A percentile compares a stretch with the other conserved stretches of the same genome.
Conservation (phyloP, 257 asterid species). For the Pogostemon cablin region DNA sequence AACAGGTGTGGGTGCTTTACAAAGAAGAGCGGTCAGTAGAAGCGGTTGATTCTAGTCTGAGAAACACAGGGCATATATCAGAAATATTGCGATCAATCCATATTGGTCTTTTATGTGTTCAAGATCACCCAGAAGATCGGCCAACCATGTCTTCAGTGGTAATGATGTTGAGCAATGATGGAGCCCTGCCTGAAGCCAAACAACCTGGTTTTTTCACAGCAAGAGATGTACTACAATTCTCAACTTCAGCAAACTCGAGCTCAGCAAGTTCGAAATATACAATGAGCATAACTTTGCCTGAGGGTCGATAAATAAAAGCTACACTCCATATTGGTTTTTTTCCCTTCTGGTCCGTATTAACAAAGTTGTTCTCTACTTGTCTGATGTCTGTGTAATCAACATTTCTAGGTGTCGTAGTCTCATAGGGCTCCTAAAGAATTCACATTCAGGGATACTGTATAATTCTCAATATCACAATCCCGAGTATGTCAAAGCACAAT, state of each 20-base stretch:
- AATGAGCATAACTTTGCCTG: background rate
- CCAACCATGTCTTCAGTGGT: conserved; percentile 41
- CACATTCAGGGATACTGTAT: background rate
- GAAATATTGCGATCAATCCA: conserved; percentile 37
- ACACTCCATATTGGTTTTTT: too few relatives aligned
- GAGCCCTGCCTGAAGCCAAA: conserved; percentile 31
- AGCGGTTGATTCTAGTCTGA: conserved; percentile 21
- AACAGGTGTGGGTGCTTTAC: conserved; percentile 43
- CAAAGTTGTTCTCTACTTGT: background rate
- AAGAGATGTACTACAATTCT: background rate
- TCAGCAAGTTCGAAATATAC: background rate
- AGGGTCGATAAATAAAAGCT: background rate
- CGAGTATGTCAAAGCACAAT: too few relatives aligned
- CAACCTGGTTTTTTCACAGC: conserved; percentile 41
- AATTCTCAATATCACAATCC: too few relatives aligned
- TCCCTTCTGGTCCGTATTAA: too few relatives aligned
- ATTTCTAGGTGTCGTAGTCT: too few relatives aligned
- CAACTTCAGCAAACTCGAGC: background rate
- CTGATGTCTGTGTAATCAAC: too few relatives aligned
- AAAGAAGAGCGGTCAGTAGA: conserved; percentile 36
- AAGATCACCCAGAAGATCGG: conserved; percentile 22
- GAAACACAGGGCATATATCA: background rate
- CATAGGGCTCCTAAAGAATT: too few relatives aligned
- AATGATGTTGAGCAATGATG: conserved; percentile 36
- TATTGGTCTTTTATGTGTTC: too few relatives aligned